Conservation (phyloP, 805 yeast genomes). For the Pichia membranifaciens region DNA sequence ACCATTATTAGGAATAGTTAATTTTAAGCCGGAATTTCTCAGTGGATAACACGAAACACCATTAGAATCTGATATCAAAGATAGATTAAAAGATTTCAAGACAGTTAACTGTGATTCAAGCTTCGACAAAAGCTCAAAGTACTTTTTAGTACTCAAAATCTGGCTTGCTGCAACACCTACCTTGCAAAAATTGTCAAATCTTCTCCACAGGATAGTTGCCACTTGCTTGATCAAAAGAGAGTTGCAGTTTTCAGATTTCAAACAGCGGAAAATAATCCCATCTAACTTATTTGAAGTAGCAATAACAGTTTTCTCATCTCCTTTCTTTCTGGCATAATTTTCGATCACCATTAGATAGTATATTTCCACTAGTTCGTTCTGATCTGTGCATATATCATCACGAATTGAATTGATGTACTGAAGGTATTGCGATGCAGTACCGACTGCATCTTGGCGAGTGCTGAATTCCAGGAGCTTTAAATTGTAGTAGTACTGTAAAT, state of each 20-base stretch:
- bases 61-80: too few species aligned
- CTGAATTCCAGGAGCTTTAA: constrained; percentile 22
- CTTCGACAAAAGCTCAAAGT: background rate
- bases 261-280: constrained; percentile 4
- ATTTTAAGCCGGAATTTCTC: constrained; percentile 42
- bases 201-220: constrained; percentile 4
- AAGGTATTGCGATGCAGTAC: constrained; percentile 14
- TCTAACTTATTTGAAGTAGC: constrained; percentile 9
- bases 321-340: constrained; percentile 4
- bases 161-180: background rate
- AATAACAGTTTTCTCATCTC: background rate
- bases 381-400: background rate
- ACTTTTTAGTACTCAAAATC: background rate
- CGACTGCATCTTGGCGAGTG: constrained; percentile 15
- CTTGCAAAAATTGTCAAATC: constrained; percentile 2
- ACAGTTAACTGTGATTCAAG: too few species aligned
- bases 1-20: constrained; percentile 43
- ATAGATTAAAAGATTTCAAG: too few species aligned
- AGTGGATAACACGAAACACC: constrained; percentile 41
- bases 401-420: background rate
- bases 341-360: constrained; percentile 1
- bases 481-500: constrained; percentile 18
- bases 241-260: background rate
- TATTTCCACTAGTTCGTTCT: background rate
- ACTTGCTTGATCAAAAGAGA: background rate